Evolutionary conservation across 495 filamentous ascomycete genomes (phyloP).

Genomic region (Podospora conica): DNA sequence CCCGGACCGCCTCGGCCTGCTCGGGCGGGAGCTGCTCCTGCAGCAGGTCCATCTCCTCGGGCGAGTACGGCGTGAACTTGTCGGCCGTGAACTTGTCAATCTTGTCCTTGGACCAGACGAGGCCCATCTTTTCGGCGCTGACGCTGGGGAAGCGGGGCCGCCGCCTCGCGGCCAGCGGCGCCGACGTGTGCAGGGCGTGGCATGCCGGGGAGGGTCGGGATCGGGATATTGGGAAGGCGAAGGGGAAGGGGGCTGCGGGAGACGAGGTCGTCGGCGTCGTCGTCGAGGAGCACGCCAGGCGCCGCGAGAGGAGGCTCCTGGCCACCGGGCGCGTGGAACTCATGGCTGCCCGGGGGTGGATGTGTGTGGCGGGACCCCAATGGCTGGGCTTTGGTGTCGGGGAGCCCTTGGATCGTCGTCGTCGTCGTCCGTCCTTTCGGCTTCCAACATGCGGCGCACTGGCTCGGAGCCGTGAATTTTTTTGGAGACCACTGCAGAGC

Average conservation of each 20-base stretch:
- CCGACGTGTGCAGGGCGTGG: conserved; percentile 41
- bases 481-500: conserved; percentile 1
- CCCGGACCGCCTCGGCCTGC: conserved; percentile 80
- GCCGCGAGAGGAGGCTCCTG: conserved; percentile 30
- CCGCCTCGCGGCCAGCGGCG: conserved; percentile 32
- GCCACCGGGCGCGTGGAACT: conserved; percentile 30
- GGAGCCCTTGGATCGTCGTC: conserved; percentile 2
- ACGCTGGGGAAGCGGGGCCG: conserved; percentile 40
- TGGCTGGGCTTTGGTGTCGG: conserved; percentile 12
- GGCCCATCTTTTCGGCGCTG: conserved; percentile 38
- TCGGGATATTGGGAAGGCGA: no score
- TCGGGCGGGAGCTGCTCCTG: conserved; percentile 63
- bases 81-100: conserved; percentile 39
- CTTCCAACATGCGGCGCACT: neutral
- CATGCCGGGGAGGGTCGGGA: conserved; percentile 22
- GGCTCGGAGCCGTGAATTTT: neutral
- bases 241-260: conserved; percentile 8
- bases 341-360: conserved; percentile 22
- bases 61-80: conserved; percentile 58
- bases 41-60: conserved; percentile 59
- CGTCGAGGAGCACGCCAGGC: conserved; percentile 18
- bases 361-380: conserved; percentile 14
- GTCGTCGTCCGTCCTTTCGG: neutral
- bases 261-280: conserved; percentile 19
- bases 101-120: conserved; percentile 30